Evolutionary conservation across 73 alveolate species (phyloP).

Genomic region (Halteria grandinella): DNA sequence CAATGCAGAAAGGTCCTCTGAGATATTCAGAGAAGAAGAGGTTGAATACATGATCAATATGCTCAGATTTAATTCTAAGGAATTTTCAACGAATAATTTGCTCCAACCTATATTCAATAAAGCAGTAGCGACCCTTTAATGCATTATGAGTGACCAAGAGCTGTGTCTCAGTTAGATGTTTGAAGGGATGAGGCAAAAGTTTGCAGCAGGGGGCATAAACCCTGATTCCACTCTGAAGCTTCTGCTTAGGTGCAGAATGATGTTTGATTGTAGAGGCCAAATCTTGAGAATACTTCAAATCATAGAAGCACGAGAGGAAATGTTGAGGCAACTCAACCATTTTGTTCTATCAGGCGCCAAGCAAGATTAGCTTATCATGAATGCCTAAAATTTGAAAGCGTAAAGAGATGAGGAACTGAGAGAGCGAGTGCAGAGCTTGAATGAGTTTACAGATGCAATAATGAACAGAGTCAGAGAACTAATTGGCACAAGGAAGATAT

Average conservation of each 20-base stretch:
- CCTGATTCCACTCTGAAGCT: conserved; percentile 37
- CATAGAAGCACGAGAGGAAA: neutral
- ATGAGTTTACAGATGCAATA: conserved; percentile 2
- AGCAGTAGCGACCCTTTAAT: conserved; percentile 16
- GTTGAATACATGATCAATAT: conserved; percentile 36
- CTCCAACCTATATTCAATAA: conserved; percentile 34
- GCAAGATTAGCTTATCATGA: neutral
- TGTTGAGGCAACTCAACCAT: conserved; percentile 7
- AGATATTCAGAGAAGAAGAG: conserved; percentile 1
- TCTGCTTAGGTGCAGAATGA: conserved; percentile 11
- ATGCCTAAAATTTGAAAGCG: neutral
- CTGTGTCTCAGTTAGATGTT: conserved; percentile 12
- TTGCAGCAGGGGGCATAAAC: neutral
- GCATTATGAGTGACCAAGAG: conserved; percentile 4
- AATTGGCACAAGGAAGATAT: neutral
- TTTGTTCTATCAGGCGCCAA: conserved; percentile 2
- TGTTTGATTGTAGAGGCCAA: neutral
- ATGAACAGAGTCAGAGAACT: conserved; percentile 1
- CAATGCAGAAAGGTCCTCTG: conserved; percentile 1
- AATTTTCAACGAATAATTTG: conserved; percentile 5
- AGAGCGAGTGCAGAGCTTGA: neutral
- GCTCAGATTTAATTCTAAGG: conserved; percentile 5
- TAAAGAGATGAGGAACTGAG: conserved; percentile 4
- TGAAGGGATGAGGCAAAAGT: conserved; percentile 25
- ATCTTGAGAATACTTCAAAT: conserved; percentile 1